These are phyloP conservation scores for Melocanna baccifera DNA, from an alignment of 176 grass and related monocot species.

Conservation along the genomic window DNA sequence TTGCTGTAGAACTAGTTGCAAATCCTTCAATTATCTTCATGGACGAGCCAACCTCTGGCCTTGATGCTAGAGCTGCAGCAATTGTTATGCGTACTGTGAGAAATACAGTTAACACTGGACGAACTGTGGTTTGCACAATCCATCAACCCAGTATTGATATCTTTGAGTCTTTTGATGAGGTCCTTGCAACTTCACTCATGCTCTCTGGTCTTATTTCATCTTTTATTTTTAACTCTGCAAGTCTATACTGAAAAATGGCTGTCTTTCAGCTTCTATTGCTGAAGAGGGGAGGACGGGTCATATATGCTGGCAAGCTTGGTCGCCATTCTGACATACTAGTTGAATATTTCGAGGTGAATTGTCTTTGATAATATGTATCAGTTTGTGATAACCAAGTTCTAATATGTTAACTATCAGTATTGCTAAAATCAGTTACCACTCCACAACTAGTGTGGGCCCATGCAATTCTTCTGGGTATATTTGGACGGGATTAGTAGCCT, in stretches of 20 bases:
- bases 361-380: neutral
- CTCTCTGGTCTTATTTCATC: neutral
- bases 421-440: neutral
- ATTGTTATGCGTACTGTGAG: constrained; percentile 73
- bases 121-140: constrained; percentile 73
- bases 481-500: neutral
- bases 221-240: neutral
- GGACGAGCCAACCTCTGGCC: constrained; percentile 79
- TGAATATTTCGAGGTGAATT: constrained; percentile 67
- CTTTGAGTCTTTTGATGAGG: constrained; percentile 83
- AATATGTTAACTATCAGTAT: neutral
- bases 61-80: constrained; percentile 72
- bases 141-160: constrained; percentile 84
- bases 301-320: constrained; percentile 67
- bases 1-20: constrained; percentile 67
- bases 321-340: constrained; percentile 53
- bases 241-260: constrained; percentile 5
- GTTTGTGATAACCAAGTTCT: neutral
- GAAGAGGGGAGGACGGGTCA: constrained; percentile 66
- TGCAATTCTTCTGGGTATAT: neutral
- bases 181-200: neutral
- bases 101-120: constrained; percentile 74
- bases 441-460: neutral
- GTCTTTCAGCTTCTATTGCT: constrained; percentile 58
- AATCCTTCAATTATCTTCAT: constrained; percentile 85